phyloP scores from a whole-genome alignment of 23 red algal species.

The Rhodosorus marinus region DNA sequence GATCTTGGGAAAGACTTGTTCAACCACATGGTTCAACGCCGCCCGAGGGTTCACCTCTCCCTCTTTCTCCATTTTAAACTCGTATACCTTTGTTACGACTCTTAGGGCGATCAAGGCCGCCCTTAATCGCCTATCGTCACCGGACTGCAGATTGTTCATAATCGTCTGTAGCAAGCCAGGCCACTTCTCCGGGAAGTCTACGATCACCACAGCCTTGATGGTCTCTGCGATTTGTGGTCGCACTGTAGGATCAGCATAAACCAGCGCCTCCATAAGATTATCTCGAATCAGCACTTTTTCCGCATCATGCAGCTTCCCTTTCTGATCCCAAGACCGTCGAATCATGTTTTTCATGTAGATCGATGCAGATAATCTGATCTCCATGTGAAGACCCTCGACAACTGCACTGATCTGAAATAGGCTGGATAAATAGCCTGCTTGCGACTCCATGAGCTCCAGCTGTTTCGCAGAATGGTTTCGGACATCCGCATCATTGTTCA shows the following conservation, averaged over 20 bases:
- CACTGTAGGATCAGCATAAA: neutral
- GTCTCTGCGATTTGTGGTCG: constrained; percentile 19
- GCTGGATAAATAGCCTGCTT: neutral
- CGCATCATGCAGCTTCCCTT: neutral
- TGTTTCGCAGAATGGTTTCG: neutral
- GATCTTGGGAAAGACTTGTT: constrained; percentile 9
- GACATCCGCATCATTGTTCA: neutral
- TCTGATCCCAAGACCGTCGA: constrained; percentile 12
- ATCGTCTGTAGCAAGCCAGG: constrained; percentile 6
- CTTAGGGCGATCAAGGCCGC: constrained; percentile 9
- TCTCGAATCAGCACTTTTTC: constrained; percentile 1
- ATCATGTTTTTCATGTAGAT: constrained; percentile 28
- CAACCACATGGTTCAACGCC: constrained; percentile 10
- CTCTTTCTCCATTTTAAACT: constrained; percentile 1
- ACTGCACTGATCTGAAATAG: neutral
- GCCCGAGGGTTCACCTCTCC: neutral
- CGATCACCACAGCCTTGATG: constrained; percentile 2
- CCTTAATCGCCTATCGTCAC: neutral
- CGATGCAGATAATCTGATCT: constrained; percentile 9
- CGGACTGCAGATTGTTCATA: constrained; percentile 1
- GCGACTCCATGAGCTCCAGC: neutral
- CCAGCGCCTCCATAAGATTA: constrained; percentile 10
- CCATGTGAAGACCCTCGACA: neutral
- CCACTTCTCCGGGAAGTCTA: constrained; percentile 17
- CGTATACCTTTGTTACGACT: constrained; percentile 8